These are phyloP conservation scores for Psilocybe azurescens DNA, from an alignment of 768 basidiomycete genomes.

Conservation along the genomic window DNA sequence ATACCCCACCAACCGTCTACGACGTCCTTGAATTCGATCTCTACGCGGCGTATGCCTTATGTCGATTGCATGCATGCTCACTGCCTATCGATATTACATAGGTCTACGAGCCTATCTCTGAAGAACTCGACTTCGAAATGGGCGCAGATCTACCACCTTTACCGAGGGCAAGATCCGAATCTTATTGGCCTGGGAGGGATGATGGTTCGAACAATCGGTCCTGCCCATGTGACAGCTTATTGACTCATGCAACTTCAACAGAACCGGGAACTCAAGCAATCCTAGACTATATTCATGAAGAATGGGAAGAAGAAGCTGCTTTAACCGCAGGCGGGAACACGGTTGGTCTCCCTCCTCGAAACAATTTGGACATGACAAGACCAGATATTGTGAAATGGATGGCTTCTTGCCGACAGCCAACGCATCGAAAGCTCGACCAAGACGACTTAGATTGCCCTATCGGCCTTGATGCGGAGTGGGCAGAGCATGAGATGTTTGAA, in stretches of 20 bases:
- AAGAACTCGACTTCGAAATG: slow-evolving; percentile 17
- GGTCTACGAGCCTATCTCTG: slow-evolving; percentile 19
- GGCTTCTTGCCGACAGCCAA: slow-evolving; percentile 18
- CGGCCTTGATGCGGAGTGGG: slow-evolving; percentile 13
- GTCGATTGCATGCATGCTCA: neutral
- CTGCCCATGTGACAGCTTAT: neutral
- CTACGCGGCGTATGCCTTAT: neutral
- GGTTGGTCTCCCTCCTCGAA: slow-evolving; percentile 13
- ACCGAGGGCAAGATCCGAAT: slow-evolving; percentile 12
- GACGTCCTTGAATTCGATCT: slow-evolving; percentile 21
- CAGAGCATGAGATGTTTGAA: slow-evolving; percentile 12
- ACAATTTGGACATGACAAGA: slow-evolving; percentile 5
- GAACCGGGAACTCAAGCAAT: neutral
- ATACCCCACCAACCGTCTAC: slow-evolving; percentile 14
- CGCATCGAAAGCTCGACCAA: slow-evolving; percentile 21
- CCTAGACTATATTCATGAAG: neutral
- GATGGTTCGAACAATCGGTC: slow-evolving; percentile 13
- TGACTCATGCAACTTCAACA: neutral
- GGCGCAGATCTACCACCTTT: neutral
- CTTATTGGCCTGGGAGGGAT: slow-evolving; percentile 17
- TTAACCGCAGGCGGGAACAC: slow-evolving; percentile 15
- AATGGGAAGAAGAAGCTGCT: neutral
- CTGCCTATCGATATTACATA: neutral
- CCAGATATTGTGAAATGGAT: slow-evolving; percentile 22
- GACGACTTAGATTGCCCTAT: slow-evolving; percentile 21